Evolutionary conservation across 2,329 filamentous ascomycete genomes (phyloP).

Genomic region (Thermomyces lanuginosus): DNA sequence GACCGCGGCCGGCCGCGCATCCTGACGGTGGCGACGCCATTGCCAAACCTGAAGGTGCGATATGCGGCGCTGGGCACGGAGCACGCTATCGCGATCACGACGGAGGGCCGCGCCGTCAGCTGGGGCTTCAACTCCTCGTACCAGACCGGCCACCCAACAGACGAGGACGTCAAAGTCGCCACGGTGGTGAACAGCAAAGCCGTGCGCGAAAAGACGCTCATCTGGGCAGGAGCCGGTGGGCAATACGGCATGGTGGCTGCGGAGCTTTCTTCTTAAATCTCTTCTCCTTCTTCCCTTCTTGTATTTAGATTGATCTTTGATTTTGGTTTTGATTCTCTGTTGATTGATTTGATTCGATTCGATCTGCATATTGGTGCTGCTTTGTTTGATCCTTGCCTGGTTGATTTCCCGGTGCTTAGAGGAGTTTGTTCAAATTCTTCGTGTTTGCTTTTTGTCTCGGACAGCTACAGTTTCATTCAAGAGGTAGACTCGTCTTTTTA

Average conservation of each 20-base stretch:
- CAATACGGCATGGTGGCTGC: slow-evolving; percentile 37
- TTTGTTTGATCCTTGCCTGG: too few species aligned
- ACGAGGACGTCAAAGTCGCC: slow-evolving; percentile 63
- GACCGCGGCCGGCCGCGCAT: slow-evolving; percentile 47
- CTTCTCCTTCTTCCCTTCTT: too few species aligned
- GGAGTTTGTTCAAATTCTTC: too few species aligned
- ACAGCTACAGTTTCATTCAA: too few species aligned
- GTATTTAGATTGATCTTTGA: too few species aligned
- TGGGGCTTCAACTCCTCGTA: slow-evolving; percentile 74
- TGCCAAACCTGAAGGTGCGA: slow-evolving; percentile 22
- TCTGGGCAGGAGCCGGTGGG: slow-evolving; percentile 70
- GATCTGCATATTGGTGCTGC: too few species aligned
- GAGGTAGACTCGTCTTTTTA: too few species aligned
- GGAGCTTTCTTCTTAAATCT: slow-evolving; percentile 1
- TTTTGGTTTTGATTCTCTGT: too few species aligned
- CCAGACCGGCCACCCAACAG: slow-evolving; percentile 60
- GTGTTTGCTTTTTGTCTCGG: too few species aligned
- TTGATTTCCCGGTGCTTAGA: too few species aligned
- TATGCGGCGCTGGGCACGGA: slow-evolving; percentile 51
- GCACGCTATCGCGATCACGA: slow-evolving; percentile 54
- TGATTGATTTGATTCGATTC: too few species aligned
- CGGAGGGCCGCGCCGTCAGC: slow-evolving; percentile 52
- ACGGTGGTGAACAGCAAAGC: slow-evolving; percentile 75
- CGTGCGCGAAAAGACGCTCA: slow-evolving; percentile 55
- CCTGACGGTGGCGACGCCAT: slow-evolving; percentile 30